Percentiles rank a stretch among this genome's conserved stretches.
phyloP scores from a whole-genome alignment of 768 basidiomycete genomes.

The Pleurotus salmoneostramineus region DNA sequence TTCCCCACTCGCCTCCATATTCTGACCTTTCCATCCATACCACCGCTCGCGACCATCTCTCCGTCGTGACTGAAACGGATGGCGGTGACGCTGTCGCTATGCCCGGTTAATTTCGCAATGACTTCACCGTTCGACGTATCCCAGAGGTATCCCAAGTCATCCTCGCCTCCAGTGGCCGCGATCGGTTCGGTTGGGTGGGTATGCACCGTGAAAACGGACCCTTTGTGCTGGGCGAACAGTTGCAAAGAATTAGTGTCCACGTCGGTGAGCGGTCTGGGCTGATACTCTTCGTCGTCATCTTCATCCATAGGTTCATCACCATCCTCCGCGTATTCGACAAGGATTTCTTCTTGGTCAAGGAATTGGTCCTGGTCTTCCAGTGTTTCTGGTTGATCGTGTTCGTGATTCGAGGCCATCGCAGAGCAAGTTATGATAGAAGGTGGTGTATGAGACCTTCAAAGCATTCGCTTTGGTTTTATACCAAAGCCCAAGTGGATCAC shows the following conservation, averaged over 20 bases:
- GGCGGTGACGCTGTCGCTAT: conserved; percentile 85
- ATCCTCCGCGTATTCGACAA: conserved; percentile 60
- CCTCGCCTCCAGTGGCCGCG: conserved; percentile 91
- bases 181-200: conserved; percentile 81
- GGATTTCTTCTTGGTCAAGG: conserved; percentile 63
- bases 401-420: conserved; percentile 22
- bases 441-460: too few relatives aligned
- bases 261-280: conserved; percentile 36
- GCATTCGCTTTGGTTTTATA: not conserved
- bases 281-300: conserved; percentile 42
- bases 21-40: conserved; percentile 95
- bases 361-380: conserved; percentile 56
- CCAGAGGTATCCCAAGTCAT: conserved; percentile 94
- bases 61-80: conserved; percentile 85
- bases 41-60: conserved; percentile 91
- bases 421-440: too few relatives aligned
- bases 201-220: conserved; percentile 82
- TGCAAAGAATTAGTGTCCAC: conserved; percentile 35
- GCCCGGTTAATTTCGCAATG: conserved; percentile 84
- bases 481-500: not conserved
- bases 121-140: conserved; percentile 77
- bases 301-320: conserved; percentile 66
- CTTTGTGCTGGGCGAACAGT: conserved; percentile 60
- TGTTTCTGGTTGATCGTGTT: conserved; percentile 17
- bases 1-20: conserved; percentile 86